These are phyloP conservation scores for Agaricales sp. DNA, from an alignment of 1,284 basidiomycete species.

Conservation along the genomic window DNA sequence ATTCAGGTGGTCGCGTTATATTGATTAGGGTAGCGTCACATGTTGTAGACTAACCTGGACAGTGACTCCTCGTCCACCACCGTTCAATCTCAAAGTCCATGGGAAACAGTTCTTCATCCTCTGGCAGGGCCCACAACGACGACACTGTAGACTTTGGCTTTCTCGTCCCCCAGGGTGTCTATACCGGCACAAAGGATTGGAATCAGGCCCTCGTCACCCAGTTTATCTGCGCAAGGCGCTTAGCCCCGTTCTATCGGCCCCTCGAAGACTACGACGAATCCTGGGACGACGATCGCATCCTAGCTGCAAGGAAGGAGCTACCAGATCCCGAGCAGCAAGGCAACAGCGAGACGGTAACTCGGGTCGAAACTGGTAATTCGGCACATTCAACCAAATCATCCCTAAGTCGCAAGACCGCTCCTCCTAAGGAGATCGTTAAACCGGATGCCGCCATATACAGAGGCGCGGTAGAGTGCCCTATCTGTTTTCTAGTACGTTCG, in stretches of 20 bases:
- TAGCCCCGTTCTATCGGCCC: conserved; percentile 94
- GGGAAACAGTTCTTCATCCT: conserved; percentile 72
- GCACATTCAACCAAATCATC: conserved; percentile 25
- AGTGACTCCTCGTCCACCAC: conserved; percentile 1
- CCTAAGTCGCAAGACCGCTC: conserved; percentile 38
- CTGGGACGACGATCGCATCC: conserved; percentile 79
- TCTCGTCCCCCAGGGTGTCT: conserved; percentile 83
- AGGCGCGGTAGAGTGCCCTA: conserved; percentile 94
- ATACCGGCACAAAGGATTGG: conserved; percentile 85
- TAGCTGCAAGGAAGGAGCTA: conserved; percentile 60
- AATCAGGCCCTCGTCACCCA: conserved; percentile 80
- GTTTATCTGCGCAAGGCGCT: conserved; percentile 77
- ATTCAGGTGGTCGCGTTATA: background rate
- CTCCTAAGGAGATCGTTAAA: conserved; percentile 48
- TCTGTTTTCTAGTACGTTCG: conserved; percentile 88
- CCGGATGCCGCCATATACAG: conserved; percentile 75
- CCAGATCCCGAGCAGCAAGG: conserved; percentile 31
- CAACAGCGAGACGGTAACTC: conserved; percentile 20
- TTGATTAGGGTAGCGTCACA: background rate
- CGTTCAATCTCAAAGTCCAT: conserved; percentile 27
- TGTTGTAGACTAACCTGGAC: background rate
- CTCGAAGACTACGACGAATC: conserved; percentile 86
- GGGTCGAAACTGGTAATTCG: conserved; percentile 24
- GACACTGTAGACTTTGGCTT: conserved; percentile 76
- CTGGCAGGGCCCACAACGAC: conserved; percentile 58